Evolutionary conservation across 805 yeast genomes (phyloP).

Genomic region (Tetrapisispora nanseiensis): DNA sequence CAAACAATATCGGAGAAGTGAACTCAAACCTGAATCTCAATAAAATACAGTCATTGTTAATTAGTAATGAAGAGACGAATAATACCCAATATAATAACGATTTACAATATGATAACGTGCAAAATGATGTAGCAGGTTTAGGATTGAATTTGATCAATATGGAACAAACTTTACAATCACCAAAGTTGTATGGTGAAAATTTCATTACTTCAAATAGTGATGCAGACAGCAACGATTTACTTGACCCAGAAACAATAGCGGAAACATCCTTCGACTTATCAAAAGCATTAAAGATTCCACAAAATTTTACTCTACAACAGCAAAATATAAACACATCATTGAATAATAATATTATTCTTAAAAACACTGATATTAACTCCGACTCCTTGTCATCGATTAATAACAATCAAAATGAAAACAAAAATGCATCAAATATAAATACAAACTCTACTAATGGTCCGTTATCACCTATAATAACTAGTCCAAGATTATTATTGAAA

Average conservation of each 20-base stretch:
- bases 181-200: background rate
- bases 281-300: constrained; percentile 22
- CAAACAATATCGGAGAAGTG: background rate
- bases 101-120: background rate
- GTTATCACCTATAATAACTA: constrained; percentile 3
- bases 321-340: background rate
- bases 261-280: constrained; percentile 23
- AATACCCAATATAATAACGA: background rate
- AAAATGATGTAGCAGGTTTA: background rate
- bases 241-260: constrained; percentile 5
- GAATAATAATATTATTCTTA: constrained; percentile 2
- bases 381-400: background rate
- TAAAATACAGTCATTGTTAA: background rate
- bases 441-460: background rate
- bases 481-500: constrained; percentile 17
- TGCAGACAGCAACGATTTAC: background rate
- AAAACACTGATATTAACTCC: background rate
- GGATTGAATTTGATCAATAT: background rate
- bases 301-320: background rate
- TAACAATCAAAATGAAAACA: background rate
- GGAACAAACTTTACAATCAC: background rate
- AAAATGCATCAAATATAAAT: background rate
- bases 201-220: background rate
- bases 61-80: background rate
- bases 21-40: too few species aligned